Conservation (phyloP, 2,329 filamentous ascomycete species). For the Byssoonygena ceratinophila region DNA sequence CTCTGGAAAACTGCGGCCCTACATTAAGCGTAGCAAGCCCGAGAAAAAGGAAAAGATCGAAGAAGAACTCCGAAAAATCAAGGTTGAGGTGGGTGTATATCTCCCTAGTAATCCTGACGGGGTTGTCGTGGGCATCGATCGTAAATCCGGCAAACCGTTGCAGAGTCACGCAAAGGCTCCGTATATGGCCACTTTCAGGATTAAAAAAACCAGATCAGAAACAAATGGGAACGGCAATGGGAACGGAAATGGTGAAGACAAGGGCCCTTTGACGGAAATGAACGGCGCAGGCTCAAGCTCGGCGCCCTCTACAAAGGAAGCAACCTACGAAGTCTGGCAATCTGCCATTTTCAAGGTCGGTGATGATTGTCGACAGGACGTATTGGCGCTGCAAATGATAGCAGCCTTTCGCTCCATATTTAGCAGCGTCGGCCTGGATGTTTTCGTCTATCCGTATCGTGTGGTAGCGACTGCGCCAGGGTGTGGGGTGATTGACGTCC, state of each 20-base stretch:
- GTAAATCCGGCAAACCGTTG: conserved; percentile 92
- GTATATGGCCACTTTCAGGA: conserved; percentile 97
- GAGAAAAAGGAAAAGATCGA: conserved; percentile 99
- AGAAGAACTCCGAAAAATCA: conserved; percentile 92
- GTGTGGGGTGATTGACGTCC: conserved; percentile 94
- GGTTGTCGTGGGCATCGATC: conserved; percentile 92
- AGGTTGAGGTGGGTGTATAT: conserved; percentile 94
- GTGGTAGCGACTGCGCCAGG: conserved; percentile 95
- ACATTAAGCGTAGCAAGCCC: conserved; percentile 81
- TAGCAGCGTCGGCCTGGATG: conserved; percentile 84
- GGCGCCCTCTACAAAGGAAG: conserved; percentile 14
- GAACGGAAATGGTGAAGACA: conserved; percentile 29
- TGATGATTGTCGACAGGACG: conserved; percentile 94
- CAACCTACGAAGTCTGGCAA: conserved; percentile 89
- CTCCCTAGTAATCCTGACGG: conserved; percentile 94
- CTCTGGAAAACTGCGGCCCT: conserved; percentile 88
- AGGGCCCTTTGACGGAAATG: not conserved
- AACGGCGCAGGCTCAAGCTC: not conserved
- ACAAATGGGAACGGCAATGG: conserved; percentile 38
- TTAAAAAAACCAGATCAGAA: conserved; percentile 60
- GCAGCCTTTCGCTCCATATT: conserved; percentile 96
- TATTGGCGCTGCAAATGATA: conserved; percentile 95
- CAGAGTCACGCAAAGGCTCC: conserved; percentile 98
- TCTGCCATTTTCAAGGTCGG: conserved; percentile 99
- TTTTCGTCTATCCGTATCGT: conserved; percentile 93